Evolutionary conservation across 78 protist species (phyloP).

Genomic region (Bigelowiella natans): DNA sequence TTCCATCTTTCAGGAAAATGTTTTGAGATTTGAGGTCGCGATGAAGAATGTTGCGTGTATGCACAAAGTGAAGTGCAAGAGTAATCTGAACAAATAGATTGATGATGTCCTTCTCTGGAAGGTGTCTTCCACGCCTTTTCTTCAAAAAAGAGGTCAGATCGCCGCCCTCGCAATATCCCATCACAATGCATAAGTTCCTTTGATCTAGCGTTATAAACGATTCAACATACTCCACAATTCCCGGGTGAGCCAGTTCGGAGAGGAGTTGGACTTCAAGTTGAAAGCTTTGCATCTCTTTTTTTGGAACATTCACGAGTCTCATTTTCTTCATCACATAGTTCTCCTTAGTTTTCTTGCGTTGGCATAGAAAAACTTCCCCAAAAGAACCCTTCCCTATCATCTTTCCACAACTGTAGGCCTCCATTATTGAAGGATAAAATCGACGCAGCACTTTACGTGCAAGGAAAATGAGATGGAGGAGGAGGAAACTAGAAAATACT

Average conservation of each 20-base stretch:
- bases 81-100: neutral
- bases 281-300: neutral
- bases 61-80: slow-evolving; percentile 13
- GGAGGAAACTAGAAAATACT: no score
- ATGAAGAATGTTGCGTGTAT: neutral
- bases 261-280: neutral
- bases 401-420: neutral
- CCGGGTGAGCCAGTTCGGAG: neutral
- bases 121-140: neutral
- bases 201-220: neutral
- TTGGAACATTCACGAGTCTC: neutral
- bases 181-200: neutral
- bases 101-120: slow-evolving; percentile 2
- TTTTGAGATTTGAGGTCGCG: slow-evolving; percentile 6
- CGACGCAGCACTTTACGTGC: no score
- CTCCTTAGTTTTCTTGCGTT: neutral
- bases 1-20: neutral
- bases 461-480: no score
- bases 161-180: slow-evolving; percentile 5
- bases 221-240: neutral
- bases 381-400: neutral
- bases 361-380: neutral
- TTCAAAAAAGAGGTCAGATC: neutral
- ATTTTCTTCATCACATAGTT: neutral
- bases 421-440: no score